These are phyloP conservation scores for Cyberlindnera saturnus DNA, from an alignment of 805 yeast genomes.

Conservation along the genomic window DNA sequence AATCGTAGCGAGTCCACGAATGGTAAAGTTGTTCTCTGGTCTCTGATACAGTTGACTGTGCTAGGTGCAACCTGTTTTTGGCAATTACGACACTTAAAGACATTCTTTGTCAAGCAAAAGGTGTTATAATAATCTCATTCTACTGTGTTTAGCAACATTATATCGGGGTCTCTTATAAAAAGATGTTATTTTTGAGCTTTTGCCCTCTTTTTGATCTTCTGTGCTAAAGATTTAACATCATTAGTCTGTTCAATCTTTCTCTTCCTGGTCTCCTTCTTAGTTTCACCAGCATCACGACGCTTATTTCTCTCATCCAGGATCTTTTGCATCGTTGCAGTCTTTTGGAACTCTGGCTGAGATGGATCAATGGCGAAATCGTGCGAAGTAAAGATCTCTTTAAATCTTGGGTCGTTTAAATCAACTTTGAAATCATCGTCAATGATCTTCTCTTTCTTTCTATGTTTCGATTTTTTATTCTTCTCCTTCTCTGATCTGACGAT, in stretches of 20 bases:
- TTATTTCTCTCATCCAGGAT: slow-evolving; percentile 71
- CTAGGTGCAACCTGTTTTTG: slow-evolving; percentile 64
- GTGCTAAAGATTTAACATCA: slow-evolving; percentile 13
- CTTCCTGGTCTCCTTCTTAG: slow-evolving; percentile 5
- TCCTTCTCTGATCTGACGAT: slow-evolving; percentile 68
- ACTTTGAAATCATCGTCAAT: slow-evolving; percentile 55
- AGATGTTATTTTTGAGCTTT: slow-evolving; percentile 3
- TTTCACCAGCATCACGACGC: slow-evolving; percentile 28
- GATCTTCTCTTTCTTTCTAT: slow-evolving; percentile 41
- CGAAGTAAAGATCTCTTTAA: slow-evolving; percentile 73
- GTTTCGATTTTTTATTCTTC: slow-evolving; percentile 42
- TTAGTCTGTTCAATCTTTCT: slow-evolving; percentile 9
- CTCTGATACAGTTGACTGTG: slow-evolving; percentile 63
- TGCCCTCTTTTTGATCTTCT: slow-evolving; percentile 14
- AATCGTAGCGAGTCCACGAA: slow-evolving; percentile 74
- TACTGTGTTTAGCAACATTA: no score
- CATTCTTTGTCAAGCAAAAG: slow-evolving; percentile 84
- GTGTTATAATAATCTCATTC: slow-evolving; percentile 35
- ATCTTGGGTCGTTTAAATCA: slow-evolving; percentile 79
- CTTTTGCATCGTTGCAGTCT: slow-evolving; percentile 81
- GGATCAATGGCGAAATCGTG: slow-evolving; percentile 95
- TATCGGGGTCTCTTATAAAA: no score
- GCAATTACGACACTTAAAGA: slow-evolving; percentile 72
- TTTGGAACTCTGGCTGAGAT: slow-evolving; percentile 81
- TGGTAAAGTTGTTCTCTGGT: slow-evolving; percentile 66